A percentile compares a stretch with the other conserved stretches of the same genome.
phyloP scores from a whole-genome alignment of 2,329 filamentous ascomycete genomes.

The Fusarium sp. region DNA sequence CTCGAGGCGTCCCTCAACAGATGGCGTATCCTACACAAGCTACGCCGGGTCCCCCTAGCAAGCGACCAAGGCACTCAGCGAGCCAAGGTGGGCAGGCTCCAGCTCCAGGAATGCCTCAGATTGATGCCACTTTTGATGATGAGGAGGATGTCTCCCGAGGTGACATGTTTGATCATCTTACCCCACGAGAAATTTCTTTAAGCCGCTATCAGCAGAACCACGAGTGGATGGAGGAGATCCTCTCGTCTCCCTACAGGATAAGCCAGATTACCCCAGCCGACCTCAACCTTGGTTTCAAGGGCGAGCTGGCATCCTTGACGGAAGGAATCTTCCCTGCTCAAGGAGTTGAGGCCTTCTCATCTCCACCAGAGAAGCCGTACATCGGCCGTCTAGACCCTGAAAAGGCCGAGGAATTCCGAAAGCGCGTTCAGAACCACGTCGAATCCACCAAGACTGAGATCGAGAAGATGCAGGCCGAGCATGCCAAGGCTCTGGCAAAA shows the following conservation, averaged over 20 bases:
- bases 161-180: constrained; percentile 90
- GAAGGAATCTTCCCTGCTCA: constrained; percentile 84
- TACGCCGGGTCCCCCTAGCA: constrained; percentile 65
- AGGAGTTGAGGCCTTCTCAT: constrained; percentile 61
- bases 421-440: constrained; percentile 79
- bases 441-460: constrained; percentile 83
- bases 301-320: constrained; percentile 84
- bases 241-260: constrained; percentile 89
- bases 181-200: constrained; percentile 88
- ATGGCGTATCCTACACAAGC: constrained; percentile 73
- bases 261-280: constrained; percentile 88
- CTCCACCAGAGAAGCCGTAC: constrained; percentile 69
- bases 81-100: constrained; percentile 56
- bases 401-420: constrained; percentile 87
- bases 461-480: constrained; percentile 83
- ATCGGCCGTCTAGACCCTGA: constrained; percentile 75
- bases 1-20: constrained; percentile 67
- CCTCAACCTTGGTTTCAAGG: constrained; percentile 85
- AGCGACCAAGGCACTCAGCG: constrained; percentile 64
- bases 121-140: constrained; percentile 75
- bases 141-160: constrained; percentile 90
- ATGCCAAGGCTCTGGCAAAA: constrained; percentile 80
- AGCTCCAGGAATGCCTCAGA: constrained; percentile 56
- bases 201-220: constrained; percentile 94
- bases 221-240: constrained; percentile 98